Evolutionary conservation across 345 rosid species (phyloP), one percentile per base, ranked within the genome.

Genomic region (Laguncularia racemosa): DNA sequence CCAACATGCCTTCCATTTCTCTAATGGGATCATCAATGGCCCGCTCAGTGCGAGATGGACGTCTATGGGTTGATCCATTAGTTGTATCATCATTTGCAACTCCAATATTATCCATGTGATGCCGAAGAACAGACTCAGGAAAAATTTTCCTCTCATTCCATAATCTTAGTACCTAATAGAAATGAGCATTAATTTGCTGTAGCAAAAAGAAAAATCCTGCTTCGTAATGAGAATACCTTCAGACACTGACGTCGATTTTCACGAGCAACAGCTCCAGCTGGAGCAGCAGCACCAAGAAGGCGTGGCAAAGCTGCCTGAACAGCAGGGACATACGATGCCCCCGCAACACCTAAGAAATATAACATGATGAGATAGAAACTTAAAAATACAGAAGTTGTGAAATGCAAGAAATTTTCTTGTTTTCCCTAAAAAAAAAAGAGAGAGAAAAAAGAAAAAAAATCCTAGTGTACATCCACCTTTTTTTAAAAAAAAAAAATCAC

Each of bases 1-100:
- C 92, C 74, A 81, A 77, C 88, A 93, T 93, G 74, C 97, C 97
- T 72, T 93, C 99, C 97, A 93, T 93, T 77, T 78, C 92, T 72
- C 99, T 84, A 19, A 93, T 77, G 48, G 99, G 99, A 66, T 93
- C 99, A 65, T 93, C 92, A 26, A 93, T 72, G 50, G 96, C 80
- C 54, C 99, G 89, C 74, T 93, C 97, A 46, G 90, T 79, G 68
- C 85, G 88, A 66, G 99, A 85, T 59, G 97, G 99, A 53, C 92
- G 88, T 61, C 86, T 71, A 20, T 76, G 69, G 64, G 91, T 75
- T 69, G 78, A 79, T 50, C 85, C 89, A 71, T 71, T 67, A 51
- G 84, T 72, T 38, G 75, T 65, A 58, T 84, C 88, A 55, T 78
- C 91, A 74, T 79, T 84, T 62, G 97, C 78, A 70, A 68, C 76